These are phyloP conservation scores for Penicillium sp. DNA, from an alignment of 2,329 filamentous ascomycete species.

Conservation along the genomic window DNA sequence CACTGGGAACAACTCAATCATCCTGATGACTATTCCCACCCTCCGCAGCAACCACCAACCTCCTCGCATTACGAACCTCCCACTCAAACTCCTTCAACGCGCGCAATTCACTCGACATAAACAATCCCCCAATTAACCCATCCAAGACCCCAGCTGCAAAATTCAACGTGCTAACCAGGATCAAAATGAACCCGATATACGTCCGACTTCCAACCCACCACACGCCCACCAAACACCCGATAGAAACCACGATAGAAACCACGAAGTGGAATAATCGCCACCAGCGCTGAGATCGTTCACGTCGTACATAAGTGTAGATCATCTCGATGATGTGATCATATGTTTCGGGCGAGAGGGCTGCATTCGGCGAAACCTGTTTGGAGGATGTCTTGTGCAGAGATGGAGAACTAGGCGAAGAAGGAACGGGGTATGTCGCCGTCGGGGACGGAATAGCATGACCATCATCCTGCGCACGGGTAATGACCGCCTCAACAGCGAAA, in stretches of 20 bases:
- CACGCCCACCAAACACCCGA: slow-evolving; percentile 77
- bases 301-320: slow-evolving; percentile 68
- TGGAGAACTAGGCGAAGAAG: slow-evolving; percentile 12
- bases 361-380: slow-evolving; percentile 26
- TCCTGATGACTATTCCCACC: no score
- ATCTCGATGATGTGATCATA: slow-evolving; percentile 77
- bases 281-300: slow-evolving; percentile 73
- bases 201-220: slow-evolving; percentile 78
- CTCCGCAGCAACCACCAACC: slow-evolving; percentile 25
- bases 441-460: not conserved
- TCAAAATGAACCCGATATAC: slow-evolving; percentile 78
- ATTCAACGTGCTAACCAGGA: slow-evolving; percentile 77
- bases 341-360: slow-evolving; percentile 51
- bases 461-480: slow-evolving; percentile 57
- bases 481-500: slow-evolving; percentile 84
- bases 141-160: slow-evolving; percentile 78
- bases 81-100: slow-evolving; percentile 89
- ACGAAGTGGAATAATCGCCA: slow-evolving; percentile 77
- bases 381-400: slow-evolving; percentile 21
- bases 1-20: no score
- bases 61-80: slow-evolving; percentile 76
- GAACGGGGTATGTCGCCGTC: slow-evolving; percentile 5
- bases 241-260: slow-evolving; percentile 65
- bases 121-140: slow-evolving; percentile 83
- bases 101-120: slow-evolving; percentile 81